Conservation (phyloP, 2,329 filamentous ascomycete genomes). For the Sclerotinia minor region DNA sequence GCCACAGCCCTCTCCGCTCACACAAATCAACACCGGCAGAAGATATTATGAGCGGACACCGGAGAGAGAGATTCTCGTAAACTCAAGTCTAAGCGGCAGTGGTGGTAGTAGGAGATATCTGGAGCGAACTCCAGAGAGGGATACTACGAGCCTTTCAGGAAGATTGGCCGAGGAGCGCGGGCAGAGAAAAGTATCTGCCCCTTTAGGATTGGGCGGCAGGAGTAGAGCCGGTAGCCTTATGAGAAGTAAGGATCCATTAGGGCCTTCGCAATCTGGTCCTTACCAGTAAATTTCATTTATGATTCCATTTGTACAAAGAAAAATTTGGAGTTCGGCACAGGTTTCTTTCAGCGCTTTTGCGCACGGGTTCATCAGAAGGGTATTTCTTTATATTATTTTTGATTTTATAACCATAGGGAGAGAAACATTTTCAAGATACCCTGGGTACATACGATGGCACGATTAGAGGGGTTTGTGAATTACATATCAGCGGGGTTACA, state of each 20-base stretch:
- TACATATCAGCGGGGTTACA: conserved; percentile 23
- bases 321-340: conserved; percentile 12
- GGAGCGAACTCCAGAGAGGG: conserved; percentile 39
- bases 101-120: conserved; percentile 35
- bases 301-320: conserved; percentile 15
- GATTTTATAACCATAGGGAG: conserved; percentile 13
- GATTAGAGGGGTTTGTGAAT: conserved; percentile 23
- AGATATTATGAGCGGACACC: conserved; percentile 25
- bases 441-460: conserved; percentile 26
- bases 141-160: conserved; percentile 37
- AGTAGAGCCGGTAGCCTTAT: conserved; percentile 35
- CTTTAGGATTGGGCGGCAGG: conserved; percentile 29
- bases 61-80: conserved; percentile 25
- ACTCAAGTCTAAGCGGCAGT: conserved; percentile 24
- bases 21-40: conserved; percentile 30
- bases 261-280: conserved; percentile 30
- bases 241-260: conserved; percentile 32
- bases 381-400: conserved; percentile 17
- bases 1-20: conserved; percentile 52
- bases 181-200: conserved; percentile 38
- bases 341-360: conserved; percentile 9
- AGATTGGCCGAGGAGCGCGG: conserved; percentile 36
- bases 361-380: conserved; percentile 8
- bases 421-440: conserved; percentile 24
- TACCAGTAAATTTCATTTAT: conserved; percentile 30